These are phyloP conservation scores for Aspergillus piperis DNA, from an alignment of 2,329 filamentous ascomycete species.

Conservation along the genomic window DNA sequence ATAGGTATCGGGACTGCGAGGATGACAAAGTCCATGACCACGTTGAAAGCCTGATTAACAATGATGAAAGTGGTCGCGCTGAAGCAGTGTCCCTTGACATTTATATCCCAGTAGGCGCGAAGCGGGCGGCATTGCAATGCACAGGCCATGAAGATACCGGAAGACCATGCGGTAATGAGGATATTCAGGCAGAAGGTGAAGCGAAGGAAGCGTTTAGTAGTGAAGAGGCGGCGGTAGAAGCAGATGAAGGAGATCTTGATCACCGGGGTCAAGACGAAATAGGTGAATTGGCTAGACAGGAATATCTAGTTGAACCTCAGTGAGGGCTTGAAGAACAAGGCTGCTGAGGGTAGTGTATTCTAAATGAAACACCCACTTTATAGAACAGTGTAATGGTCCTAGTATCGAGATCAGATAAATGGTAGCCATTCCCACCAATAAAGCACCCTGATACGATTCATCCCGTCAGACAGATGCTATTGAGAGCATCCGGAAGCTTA, in stretches of 20 bases:
- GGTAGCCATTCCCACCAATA: conserved; percentile 2
- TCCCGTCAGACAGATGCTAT: neutral
- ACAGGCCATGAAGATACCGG: conserved; percentile 30
- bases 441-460: neutral
- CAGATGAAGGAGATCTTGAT: neutral
- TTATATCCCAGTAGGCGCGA: conserved; percentile 29
- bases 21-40: conserved; percentile 32
- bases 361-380: neutral
- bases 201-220: neutral
- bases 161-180: conserved; percentile 27
- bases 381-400: neutral
- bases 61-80: conserved; percentile 27
- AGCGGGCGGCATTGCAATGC: conserved; percentile 30
- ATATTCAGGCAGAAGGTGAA: neutral
- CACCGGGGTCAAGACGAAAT: neutral
- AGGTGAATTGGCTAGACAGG: neutral
- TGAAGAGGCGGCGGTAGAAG: neutral
- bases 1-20: conserved; percentile 29
- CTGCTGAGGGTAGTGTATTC: neutral
- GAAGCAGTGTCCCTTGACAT: conserved; percentile 25
- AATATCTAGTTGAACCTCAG: neutral
- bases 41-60: conserved; percentile 32
- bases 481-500: neutral
- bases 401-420: neutral
- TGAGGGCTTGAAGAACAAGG: neutral